Base-by-base conservation (phyloP, 768 basidiomycete species). In the Pleurotus tuoliensis region DNA sequence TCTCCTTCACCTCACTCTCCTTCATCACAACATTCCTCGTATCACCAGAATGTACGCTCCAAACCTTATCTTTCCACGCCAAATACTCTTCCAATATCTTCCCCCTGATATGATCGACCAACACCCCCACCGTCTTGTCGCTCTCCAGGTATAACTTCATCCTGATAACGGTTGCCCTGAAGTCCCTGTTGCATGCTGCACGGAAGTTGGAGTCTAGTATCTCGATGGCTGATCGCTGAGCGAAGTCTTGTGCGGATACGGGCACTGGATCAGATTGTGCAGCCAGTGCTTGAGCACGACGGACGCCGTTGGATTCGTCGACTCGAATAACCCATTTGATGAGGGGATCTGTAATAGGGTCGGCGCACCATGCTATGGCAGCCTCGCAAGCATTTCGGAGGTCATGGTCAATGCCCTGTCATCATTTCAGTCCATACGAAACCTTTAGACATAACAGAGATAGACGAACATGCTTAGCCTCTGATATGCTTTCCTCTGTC, bases 381-480 rank as follows among this genome's bases (percentile, higher is more conserved):
- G 85, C 83, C 73, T 96, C 93, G 71, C 95, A 98, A 0, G 86
- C 87, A 15, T 77, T 76, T 64, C 93, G 91, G 25, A 98, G 82
- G 27, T 88, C 89, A 47, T 86, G 79, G 71, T 98, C 96, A 62
- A 97, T 88, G 58, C 87, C 88, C 92, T 95, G 68, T 25, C 18
- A 27, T 24, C 2, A 30, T 45, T 27, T 47, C 38, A 43, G 18
- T 53, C 16, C 9, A 30, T 9, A 6, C 41, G 24, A 37, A 40
- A 22, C 39, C 1, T 24, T 12, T 47, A 30, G 52, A 49, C 43
- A 43, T n/a, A n/a, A 15, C 3, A 20, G 49, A 18, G 34, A 22
- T 3, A 20, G 39, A 70, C 79, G 51, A 64, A 93, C 93, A 53
- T 84, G 81, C 73, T 86, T 86, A 5, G 89, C 87, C 58, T 90